phyloP scores from a whole-genome alignment of 441 rosid genomes.

The Erodium texanum region DNA sequence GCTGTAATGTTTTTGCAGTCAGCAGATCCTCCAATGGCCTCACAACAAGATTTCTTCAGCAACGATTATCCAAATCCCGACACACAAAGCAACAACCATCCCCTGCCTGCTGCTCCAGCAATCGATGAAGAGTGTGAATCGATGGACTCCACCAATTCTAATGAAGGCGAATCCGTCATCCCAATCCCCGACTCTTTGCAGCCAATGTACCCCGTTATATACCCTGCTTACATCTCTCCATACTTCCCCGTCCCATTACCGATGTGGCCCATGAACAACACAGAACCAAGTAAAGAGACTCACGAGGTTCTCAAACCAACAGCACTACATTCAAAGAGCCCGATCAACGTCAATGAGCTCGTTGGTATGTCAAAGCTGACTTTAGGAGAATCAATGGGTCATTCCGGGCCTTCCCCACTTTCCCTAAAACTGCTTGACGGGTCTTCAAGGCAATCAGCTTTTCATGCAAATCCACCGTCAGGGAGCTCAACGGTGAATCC shows the following conservation, averaged over 20 bases:
- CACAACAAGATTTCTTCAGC: conserved; percentile 41
- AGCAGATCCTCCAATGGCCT: conserved; percentile 39
- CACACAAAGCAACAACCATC: conserved; percentile 29
- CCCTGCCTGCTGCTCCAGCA: conserved; percentile 37
- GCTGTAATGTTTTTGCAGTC: conserved; percentile 32
- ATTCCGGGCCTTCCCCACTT: conserved; percentile 39
- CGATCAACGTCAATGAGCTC: conserved; percentile 56
- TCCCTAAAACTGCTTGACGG: conserved; percentile 46
- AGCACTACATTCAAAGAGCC: conserved; percentile 56
- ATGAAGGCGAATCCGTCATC: conserved; percentile 43
- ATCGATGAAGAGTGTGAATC: conserved; percentile 77
- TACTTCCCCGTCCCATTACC: conserved; percentile 59
- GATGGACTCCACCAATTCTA: conserved; percentile 88
- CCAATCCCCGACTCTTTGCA: conserved; percentile 27
- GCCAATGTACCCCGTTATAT: conserved; percentile 48
- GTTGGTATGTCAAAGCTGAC: conserved; percentile 67
- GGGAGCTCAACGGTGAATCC: conserved; percentile 35
- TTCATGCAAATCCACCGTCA: conserved; percentile 51
- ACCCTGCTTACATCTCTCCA: conserved; percentile 63
- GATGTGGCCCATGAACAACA: conserved; percentile 45
- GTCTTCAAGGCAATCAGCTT: conserved; percentile 59
- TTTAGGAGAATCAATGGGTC: conserved; percentile 48
- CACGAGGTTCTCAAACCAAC: conserved; percentile 72
- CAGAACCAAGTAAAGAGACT: conserved; percentile 43
- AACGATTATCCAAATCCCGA: conserved; percentile 31